Conservation (phyloP, 2,329 filamentous ascomycete species). For the Alternaria metachromatica region DNA sequence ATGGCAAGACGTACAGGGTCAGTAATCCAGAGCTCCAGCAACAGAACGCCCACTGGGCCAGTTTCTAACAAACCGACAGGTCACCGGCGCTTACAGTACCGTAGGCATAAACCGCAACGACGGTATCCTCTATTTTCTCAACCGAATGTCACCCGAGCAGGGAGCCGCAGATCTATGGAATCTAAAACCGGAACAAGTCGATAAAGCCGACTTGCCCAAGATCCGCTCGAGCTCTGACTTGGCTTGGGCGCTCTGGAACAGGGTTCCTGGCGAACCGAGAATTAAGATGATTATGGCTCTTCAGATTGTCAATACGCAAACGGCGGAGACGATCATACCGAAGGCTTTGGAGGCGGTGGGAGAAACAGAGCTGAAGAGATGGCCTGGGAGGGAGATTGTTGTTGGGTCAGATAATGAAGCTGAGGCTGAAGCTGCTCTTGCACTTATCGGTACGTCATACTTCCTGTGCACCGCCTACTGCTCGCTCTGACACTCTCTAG, state of each 20-base stretch:
- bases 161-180: neutral
- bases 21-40: neutral
- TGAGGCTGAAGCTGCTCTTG: neutral
- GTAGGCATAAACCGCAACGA: constrained; percentile 12
- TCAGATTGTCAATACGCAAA: neutral
- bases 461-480: neutral
- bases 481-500: neutral
- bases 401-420: neutral
- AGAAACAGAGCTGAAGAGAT: neutral
- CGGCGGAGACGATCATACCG: neutral
- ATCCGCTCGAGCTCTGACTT: constrained; percentile 1
- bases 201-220: neutral
- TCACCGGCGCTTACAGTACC: constrained; percentile 6
- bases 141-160: neutral
- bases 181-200: neutral
- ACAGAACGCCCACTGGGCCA: no score
- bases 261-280: neutral
- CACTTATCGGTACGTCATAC: neutral
- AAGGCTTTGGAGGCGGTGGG: neutral
- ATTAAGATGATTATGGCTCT: constrained; percentile 3
- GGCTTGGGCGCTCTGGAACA: constrained; percentile 2
- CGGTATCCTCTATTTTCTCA: constrained; percentile 14
- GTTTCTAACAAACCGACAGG: neutral
- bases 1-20: constrained; percentile 1
- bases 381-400: constrained; percentile 5